phyloP scores from a whole-genome alignment of 441 rosid species.

The Metrosideros polymorpha region DNA sequence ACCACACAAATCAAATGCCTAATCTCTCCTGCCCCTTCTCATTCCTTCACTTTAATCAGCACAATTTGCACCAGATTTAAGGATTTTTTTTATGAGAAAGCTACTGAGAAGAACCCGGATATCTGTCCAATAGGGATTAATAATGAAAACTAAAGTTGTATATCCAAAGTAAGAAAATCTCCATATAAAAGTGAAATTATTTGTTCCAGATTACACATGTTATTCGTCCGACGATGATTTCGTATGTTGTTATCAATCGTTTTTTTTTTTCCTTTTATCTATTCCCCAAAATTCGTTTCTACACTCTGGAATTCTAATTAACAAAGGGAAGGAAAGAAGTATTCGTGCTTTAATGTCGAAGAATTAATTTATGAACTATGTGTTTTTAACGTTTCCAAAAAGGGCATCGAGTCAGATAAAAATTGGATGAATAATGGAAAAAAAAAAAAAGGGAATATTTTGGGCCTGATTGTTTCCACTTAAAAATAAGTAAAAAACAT shows the following conservation, averaged over 20 bases:
- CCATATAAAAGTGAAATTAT: neutral
- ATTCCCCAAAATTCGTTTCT: neutral
- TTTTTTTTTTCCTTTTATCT: no score
- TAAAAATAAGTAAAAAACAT: neutral
- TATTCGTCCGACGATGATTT: neutral
- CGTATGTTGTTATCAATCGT: no score
- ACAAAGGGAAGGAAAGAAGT: neutral
- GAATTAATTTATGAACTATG: neutral
- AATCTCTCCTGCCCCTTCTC: neutral
- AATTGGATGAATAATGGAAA: neutral
- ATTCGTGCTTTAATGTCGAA: neutral
- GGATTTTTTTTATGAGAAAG: no score
- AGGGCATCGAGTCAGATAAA: neutral
- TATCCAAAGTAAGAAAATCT: neutral
- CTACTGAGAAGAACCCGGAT: neutral
- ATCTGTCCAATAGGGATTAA: neutral
- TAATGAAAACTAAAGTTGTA: neutral
- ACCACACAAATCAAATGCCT: neutral
- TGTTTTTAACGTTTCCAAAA: neutral
- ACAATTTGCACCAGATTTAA: no score
- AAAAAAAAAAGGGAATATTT: neutral
- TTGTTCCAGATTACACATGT: neutral
- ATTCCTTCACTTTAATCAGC: no score
- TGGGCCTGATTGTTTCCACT: neutral
- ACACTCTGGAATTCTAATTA: neutral